phyloP scores from a whole-genome alignment of 2,329 filamentous ascomycete genomes.

The Aspergillus niger region DNA sequence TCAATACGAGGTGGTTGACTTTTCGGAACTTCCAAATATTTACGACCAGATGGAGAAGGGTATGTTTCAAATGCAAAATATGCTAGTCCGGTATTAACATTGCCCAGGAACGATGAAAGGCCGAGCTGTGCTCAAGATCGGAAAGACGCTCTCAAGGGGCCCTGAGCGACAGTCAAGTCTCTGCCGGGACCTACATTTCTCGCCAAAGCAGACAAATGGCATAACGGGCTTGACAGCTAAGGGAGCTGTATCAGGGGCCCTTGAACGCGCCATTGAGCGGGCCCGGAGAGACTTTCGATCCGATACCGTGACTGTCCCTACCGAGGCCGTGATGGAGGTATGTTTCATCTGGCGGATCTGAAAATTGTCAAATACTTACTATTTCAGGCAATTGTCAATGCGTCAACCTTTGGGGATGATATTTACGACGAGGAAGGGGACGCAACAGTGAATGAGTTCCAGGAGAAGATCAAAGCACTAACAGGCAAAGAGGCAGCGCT shows the following conservation, averaged over 20 bases:
- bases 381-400: constrained; percentile 18
- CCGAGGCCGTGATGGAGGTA: constrained; percentile 27
- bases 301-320: constrained; percentile 32
- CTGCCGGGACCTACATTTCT: not conserved
- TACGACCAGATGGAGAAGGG: constrained; percentile 66
- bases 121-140: not conserved
- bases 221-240: not conserved
- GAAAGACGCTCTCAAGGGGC: not conserved
- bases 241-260: not conserved
- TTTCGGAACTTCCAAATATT: constrained; percentile 74
- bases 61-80: not conserved
- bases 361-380: not conserved
- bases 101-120: not conserved
- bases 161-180: not conserved
- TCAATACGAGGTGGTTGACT: constrained; percentile 77
- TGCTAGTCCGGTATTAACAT: not conserved
- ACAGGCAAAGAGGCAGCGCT: constrained; percentile 38
- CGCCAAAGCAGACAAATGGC: not conserved
- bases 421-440: constrained; percentile 33
- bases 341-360: not conserved
- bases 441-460: constrained; percentile 30
- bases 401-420: constrained; percentile 36
- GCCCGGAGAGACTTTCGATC: constrained; percentile 28
- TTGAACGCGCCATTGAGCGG: not conserved
- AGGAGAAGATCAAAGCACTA: constrained; percentile 32